These are phyloP conservation scores for Aureobasidium melanogenum DNA, from an alignment of 2,329 filamentous ascomycete genomes.

Conservation along the genomic window DNA sequence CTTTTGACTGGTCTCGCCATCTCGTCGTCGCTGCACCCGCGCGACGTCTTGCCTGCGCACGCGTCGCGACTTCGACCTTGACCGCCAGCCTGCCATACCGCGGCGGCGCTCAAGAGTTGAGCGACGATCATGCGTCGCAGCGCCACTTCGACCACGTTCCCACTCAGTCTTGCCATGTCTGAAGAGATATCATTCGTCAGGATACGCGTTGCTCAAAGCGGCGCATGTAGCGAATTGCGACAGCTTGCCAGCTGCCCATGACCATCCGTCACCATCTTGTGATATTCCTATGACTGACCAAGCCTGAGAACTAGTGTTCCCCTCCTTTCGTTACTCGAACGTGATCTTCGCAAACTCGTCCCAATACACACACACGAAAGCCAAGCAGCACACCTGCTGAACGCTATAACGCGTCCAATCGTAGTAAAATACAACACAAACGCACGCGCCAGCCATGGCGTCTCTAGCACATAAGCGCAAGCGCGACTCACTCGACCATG, in stretches of 20 bases:
- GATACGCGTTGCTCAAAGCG: neutral
- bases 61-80: neutral
- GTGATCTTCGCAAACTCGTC: neutral
- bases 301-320: neutral
- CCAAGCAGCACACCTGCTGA: neutral
- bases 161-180: neutral
- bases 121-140: neutral
- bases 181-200: neutral
- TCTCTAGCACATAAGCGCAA: constrained; percentile 35
- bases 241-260: neutral
- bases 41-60: neutral
- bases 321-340: neutral
- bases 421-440: neutral
- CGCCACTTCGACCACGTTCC: neutral
- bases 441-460: constrained; percentile 16
- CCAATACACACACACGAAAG: neutral
- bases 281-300: neutral
- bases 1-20: neutral
- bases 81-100: neutral
- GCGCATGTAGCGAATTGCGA: neutral
- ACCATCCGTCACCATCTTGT: neutral
- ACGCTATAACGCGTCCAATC: neutral
- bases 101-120: neutral
- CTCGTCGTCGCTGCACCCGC: neutral
- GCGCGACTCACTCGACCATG: constrained; percentile 37